phyloP scores from a whole-genome alignment of 371 early-diverging fungal genomes.

The Mucor saturninus region DNA sequence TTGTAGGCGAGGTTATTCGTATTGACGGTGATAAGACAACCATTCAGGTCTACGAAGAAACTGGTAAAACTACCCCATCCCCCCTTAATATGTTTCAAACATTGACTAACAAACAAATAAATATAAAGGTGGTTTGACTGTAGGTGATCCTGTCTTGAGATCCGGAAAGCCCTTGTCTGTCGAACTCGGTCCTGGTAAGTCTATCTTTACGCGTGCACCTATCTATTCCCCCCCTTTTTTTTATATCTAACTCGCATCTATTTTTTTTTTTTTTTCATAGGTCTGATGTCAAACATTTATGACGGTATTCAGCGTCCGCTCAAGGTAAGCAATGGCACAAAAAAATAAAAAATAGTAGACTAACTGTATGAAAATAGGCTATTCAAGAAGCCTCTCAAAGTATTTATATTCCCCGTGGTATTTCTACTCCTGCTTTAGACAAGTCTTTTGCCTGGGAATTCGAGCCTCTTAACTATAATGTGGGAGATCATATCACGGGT shows the following conservation, averaged over 20 bases:
- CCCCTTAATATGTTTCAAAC: constrained; percentile 15
- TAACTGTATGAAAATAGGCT: constrained; percentile 54
- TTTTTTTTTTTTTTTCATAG: constrained; percentile 28
- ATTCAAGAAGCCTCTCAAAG: constrained; percentile 94
- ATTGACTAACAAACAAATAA: constrained; percentile 2
- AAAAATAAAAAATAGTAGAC: constrained; percentile 2
- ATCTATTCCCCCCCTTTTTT: too few relatives aligned
- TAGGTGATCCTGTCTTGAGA: constrained; percentile 98
- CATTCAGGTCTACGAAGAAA: constrained; percentile 99
- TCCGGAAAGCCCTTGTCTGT: constrained; percentile 99
- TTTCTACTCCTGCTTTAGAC: constrained; percentile 96
- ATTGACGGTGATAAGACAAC: constrained; percentile 99
- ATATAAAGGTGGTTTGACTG: constrained; percentile 92
- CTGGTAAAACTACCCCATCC: constrained; percentile 63
- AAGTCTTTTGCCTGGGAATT: constrained; percentile 95
- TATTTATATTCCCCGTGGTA: constrained; percentile 99
- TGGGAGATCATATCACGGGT: constrained; percentile 96
- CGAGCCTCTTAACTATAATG: constrained; percentile 88
- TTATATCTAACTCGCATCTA: not conserved
- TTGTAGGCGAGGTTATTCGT: constrained; percentile 99
- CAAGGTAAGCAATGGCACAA: constrained; percentile 60
- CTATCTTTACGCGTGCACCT: constrained; percentile 8
- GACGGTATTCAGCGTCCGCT: constrained; percentile 99
- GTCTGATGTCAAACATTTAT: constrained; percentile 98
- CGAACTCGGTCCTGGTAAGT: constrained; percentile 97